phyloP scores from a whole-genome alignment of 192 early-diverging fungal species.

The Backusella tarrabulga region DNA sequence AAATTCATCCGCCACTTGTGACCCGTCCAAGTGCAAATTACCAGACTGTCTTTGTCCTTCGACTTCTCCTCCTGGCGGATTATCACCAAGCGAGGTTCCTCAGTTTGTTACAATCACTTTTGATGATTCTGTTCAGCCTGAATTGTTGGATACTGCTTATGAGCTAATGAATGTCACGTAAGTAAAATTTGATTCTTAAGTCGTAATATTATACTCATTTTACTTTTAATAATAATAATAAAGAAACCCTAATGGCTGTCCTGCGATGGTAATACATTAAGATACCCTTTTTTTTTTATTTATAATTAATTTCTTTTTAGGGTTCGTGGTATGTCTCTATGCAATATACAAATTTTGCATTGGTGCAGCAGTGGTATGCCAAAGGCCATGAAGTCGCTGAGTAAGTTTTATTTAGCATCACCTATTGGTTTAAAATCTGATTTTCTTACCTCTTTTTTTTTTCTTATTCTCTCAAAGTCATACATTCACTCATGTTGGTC shows the following conservation, averaged over 20 bases:
- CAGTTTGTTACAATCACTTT: slow-evolving; percentile 61
- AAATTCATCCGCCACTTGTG: slow-evolving; percentile 27
- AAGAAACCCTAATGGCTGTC: slow-evolving; percentile 44
- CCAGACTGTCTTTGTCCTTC: slow-evolving; percentile 52
- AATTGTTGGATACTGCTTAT: slow-evolving; percentile 23
- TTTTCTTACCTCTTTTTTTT: not conserved
- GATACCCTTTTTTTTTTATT: not conserved
- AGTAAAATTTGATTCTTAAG: not conserved
- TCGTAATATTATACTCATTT: not conserved
- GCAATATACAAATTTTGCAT: slow-evolving; percentile 57
- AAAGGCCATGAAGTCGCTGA: slow-evolving; percentile 64
- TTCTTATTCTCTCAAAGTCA: slow-evolving; percentile 13
- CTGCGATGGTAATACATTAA: slow-evolving; percentile 16
- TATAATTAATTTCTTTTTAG: slow-evolving; percentile 9
- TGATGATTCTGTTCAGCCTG: slow-evolving; percentile 58
- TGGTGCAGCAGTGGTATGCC: slow-evolving; percentile 59
- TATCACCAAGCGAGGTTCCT: slow-evolving; percentile 45
- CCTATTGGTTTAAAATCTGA: not conserved
- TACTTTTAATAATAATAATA: not conserved
- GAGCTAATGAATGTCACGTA: slow-evolving; percentile 37
- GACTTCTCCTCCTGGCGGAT: slow-evolving; percentile 42
- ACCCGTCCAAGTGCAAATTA: slow-evolving; percentile 43
- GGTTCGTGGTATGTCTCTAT: slow-evolving; percentile 62
- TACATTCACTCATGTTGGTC: slow-evolving; percentile 34
- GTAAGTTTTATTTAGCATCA: not conserved